Base-by-base conservation (phyloP, 176 grass and related monocot genomes). In the Thinopyrum elongatum region DNA sequence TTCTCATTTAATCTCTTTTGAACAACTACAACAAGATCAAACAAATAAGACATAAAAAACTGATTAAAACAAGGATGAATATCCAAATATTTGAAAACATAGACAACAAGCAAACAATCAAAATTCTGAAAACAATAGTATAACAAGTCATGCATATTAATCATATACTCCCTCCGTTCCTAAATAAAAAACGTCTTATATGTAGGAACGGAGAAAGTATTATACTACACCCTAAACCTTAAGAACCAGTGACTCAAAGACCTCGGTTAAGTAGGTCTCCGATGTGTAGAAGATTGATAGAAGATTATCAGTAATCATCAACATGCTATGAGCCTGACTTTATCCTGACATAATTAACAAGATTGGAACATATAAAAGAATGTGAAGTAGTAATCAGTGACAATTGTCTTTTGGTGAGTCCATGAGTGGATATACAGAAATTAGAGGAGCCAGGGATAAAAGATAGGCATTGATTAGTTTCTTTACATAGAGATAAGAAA, bases 21-120 rank as follows among this genome's bases (percentile, higher is more conserved):
- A 82, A 36, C 82, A 88, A 31, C 91, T 93, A 90, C 14, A 71
- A 86, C 70, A 82, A 34, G 1, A 93, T 15, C 72, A 84, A 53
- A 76, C 8, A 49, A 84, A 57, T 71, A 46, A 79, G 21, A 39
- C 42, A 35, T 47, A 22, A 22, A 26, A 59, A 69, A 11, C 23
- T 80, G 71, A 7, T 23, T 80, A 58, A 67, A 85, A 30, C 35
- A 90, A 46, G 25, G 19, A 69, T 42, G 31, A 83, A 88, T 77
- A 83, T 49, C 63, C 51, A 77, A 44, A 42, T 62, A 25, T 26
- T 23, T 61, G 8, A 65, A 12, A 16, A 65, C 9, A 2, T 31
- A 49, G 1, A 22, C 19, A 12, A 2, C 25, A 47, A 38, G 39
- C 15, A 63, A 55, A 13, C 9, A 55, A 78, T 68, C 42, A 35